Percentiles rank a stretch among this genome's conserved stretches.
These are phyloP conservation scores for Anthoceros angustus DNA, from an alignment of 225 moss, liverwort and hornwort species.

Conservation along the genomic window DNA sequence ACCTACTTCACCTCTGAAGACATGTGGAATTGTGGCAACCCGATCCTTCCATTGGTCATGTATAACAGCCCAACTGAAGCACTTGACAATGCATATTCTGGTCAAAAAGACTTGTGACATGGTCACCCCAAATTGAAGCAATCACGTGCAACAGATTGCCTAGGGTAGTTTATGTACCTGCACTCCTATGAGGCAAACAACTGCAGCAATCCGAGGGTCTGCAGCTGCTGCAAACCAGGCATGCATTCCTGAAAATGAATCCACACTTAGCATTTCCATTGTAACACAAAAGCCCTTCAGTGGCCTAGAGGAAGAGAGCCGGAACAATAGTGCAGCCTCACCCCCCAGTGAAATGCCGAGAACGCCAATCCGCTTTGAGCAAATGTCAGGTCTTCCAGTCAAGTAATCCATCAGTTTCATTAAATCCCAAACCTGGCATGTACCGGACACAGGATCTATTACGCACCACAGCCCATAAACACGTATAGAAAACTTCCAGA, in stretches of 20 bases:
- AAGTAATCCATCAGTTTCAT: slow-evolving; percentile 71
- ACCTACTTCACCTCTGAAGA: slow-evolving; percentile 39
- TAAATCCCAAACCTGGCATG: slow-evolving; percentile 80
- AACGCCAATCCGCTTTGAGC: slow-evolving; percentile 62
- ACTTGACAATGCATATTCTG: slow-evolving; percentile 16
- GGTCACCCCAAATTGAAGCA: neutral
- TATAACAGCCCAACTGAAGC: slow-evolving; percentile 69
- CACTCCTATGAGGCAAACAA: slow-evolving; percentile 64
- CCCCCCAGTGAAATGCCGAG: slow-evolving; percentile 91
- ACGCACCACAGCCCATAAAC: neutral
- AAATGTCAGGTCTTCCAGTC: slow-evolving; percentile 52
- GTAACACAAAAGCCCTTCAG: neutral
- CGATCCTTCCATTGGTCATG: slow-evolving; percentile 66
- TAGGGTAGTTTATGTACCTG: slow-evolving; percentile 24
- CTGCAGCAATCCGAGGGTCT: slow-evolving; percentile 69
- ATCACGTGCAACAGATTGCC: neutral
- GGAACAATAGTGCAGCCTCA: slow-evolving; percentile 12
- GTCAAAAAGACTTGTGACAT: neutral
- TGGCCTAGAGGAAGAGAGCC: neutral
- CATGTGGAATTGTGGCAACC: slow-evolving; percentile 45
- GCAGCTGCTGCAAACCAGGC: slow-evolving; percentile 82
- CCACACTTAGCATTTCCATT: neutral
- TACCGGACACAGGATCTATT: neutral
- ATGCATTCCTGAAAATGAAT: slow-evolving; percentile 45
- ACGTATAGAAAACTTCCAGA: neutral